phyloP scores from a whole-genome alignment of 2,329 filamentous ascomycete genomes.

The Cladosporium sp. region DNA sequence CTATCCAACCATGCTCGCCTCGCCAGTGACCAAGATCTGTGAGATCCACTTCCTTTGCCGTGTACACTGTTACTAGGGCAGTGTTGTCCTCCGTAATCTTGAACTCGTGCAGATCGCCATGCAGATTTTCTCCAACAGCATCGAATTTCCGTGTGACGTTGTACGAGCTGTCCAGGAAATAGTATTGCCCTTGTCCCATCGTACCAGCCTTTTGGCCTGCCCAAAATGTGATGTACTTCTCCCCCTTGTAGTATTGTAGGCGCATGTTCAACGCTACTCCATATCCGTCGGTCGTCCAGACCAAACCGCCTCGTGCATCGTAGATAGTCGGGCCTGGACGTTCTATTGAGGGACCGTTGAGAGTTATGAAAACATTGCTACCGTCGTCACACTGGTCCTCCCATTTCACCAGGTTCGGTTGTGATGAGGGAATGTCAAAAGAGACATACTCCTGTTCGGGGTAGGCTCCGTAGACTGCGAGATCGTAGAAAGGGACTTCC shows the following conservation, averaged over 20 bases:
- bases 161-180: conserved; percentile 31
- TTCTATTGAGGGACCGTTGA: conserved; percentile 27
- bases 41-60: conserved; percentile 27
- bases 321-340: conserved; percentile 34
- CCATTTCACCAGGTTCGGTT: conserved; percentile 25
- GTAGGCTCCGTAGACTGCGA: conserved; percentile 30
- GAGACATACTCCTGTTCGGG: conserved; percentile 25
- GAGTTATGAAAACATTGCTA: conserved; percentile 25
- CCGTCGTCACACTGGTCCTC: conserved; percentile 29
- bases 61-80: conserved; percentile 44
- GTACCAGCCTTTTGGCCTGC: conserved; percentile 33
- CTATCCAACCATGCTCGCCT: conserved; percentile 36
- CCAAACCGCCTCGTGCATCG: conserved; percentile 29
- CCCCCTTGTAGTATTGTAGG: conserved; percentile 32
- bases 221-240: conserved; percentile 38
- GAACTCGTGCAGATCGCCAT: conserved; percentile 43
- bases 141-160: conserved; percentile 25
- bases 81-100: conserved; percentile 38
- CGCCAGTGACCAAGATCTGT: conserved; percentile 23
- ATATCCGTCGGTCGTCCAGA: conserved; percentile 33
- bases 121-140: conserved; percentile 26
- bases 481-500: conserved; percentile 28
- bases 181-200: conserved; percentile 32
- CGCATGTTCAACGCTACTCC: conserved; percentile 29
- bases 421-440: conserved; percentile 25